Evolutionary conservation across 1,284 basidiomycete genomes (phyloP), one percentile per base, ranked within the genome.

Genomic region (Caloboletus firmus): DNA sequence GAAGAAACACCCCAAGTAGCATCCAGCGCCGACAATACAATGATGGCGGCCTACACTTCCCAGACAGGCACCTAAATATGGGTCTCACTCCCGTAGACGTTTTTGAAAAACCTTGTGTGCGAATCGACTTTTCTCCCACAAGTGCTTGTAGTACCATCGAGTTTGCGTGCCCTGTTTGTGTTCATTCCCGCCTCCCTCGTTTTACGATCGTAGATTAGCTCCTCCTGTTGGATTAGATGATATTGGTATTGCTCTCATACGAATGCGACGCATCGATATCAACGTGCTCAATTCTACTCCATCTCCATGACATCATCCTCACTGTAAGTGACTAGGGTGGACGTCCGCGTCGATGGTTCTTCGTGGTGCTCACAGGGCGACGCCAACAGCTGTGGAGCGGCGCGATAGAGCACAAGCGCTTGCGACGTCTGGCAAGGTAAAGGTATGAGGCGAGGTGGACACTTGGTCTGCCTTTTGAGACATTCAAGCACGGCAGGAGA

Each of bases 251-350:
- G 49, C 45, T 41, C 26, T 51, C 35, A 36, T 60, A 49, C 43
- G 45, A 54, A 37, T 60, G 58, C 54, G 43, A 57, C 51, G 59
- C n/a, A 49, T 43, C 24, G 24, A 28, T 43, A 48, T 45, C 20
- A 59, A 28, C 32, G 24, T 49, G 41, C 24, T 24, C 24, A 32
- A 32, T 46, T 54, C 52, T 64, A 62, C 52, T 83, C 84, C 34
- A 86, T 68, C 59, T 87, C 82, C 85, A 87, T 87, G 40, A 77
- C 78, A 68, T 84, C 79, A 40, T 79, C 78, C 50, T 75, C 76
- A 10, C 28, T 10, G 30, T 37, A 44, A 44, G 24, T 30, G 5
- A 52, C 35, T 32, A 28, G 3, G 31, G 26, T 17, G 13, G 44
- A 12, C 30, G 18, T 41, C n/a, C 28, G 20, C 8, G 37, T 31